A percentile compares a stretch with the other conserved stretches of the same genome.
phyloP scores from a whole-genome alignment of 768 basidiomycete genomes.

The Russula foetens region DNA sequence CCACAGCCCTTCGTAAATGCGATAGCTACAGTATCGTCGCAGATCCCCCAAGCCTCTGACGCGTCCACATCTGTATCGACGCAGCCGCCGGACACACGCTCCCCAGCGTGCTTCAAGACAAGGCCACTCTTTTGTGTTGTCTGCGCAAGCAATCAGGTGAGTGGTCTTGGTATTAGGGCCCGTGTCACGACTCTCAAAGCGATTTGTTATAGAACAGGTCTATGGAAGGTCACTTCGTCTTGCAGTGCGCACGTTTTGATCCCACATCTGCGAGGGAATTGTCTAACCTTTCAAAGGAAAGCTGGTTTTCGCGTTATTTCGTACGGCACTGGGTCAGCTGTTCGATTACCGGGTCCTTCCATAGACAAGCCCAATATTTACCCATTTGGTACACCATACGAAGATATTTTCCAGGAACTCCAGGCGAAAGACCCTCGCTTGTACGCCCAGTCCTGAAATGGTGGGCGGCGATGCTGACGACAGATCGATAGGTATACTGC shows the following conservation, averaged over 20 bases:
- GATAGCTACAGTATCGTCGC: slow-evolving; percentile 11
- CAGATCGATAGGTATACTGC: slow-evolving; percentile 62
- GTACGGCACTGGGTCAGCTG: slow-evolving; percentile 93
- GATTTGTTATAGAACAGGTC: slow-evolving; percentile 70
- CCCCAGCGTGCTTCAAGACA: slow-evolving; percentile 39
- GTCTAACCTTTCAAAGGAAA: slow-evolving; percentile 44
- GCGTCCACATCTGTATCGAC: neutral
- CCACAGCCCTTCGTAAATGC: slow-evolving; percentile 21
- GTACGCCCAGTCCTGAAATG: slow-evolving; percentile 37
- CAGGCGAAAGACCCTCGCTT: slow-evolving; percentile 72
- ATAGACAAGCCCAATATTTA: slow-evolving; percentile 98
- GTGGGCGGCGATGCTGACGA: neutral
- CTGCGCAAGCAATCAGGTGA: slow-evolving; percentile 96
- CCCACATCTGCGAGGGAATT: neutral
- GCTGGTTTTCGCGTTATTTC: slow-evolving; percentile 89
- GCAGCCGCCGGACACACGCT: neutral
- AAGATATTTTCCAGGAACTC: slow-evolving; percentile 89
- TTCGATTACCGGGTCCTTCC: slow-evolving; percentile 90
- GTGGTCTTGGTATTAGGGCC: slow-evolving; percentile 22
- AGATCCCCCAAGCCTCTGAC: slow-evolving; percentile 5
- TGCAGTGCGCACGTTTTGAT: slow-evolving; percentile 52
- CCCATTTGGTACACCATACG: slow-evolving; percentile 93
- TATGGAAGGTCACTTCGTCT: slow-evolving; percentile 94
- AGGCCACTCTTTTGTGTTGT: slow-evolving; percentile 93
- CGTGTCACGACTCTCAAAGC: neutral